A percentile compares a stretch with the other conserved stretches of the same genome.
These are phyloP conservation scores for Neodidymelliopsis sp. DNA, from an alignment of 2,329 filamentous ascomycete genomes.

Conservation along the genomic window DNA sequence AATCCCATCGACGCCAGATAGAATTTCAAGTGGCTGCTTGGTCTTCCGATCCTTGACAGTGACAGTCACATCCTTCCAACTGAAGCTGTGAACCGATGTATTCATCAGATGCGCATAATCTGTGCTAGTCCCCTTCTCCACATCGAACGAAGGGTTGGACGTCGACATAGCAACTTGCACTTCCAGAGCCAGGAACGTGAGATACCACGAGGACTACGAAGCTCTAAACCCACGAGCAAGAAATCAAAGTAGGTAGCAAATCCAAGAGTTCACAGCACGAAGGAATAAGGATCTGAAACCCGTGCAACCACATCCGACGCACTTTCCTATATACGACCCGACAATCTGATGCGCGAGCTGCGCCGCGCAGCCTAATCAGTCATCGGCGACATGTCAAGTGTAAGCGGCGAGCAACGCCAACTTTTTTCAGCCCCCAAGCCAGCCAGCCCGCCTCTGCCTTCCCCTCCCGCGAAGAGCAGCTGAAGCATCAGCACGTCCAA, in stretches of 20 bases:
- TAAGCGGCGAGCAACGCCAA: no score
- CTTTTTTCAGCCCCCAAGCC: no score
- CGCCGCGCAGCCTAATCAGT: constrained; percentile 3
- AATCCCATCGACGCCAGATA: constrained; percentile 68
- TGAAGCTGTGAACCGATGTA: constrained; percentile 67
- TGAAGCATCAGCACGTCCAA: background rate
- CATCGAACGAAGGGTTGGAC: constrained; percentile 32
- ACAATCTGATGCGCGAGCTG: background rate
- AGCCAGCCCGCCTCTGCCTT: background rate
- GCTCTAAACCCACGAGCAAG: no score
- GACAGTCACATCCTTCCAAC: constrained; percentile 73
- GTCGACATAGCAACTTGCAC: constrained; percentile 19
- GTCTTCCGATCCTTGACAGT: constrained; percentile 75
- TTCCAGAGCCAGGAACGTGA: no score
- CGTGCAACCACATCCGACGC: constrained; percentile 2
- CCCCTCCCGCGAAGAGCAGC: background rate
- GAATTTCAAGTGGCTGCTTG: constrained; percentile 68
- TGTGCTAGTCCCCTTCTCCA: constrained; percentile 54
- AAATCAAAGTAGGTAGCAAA: background rate
- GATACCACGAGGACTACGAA: background rate
- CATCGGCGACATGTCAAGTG: constrained; percentile 13
- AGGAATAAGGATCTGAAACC: constrained; percentile 7
- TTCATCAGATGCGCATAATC: constrained; percentile 67
- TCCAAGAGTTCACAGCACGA: background rate
- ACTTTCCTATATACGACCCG: background rate